phyloP scores from a whole-genome alignment of 768 basidiomycete genomes.

The Mycena chlorophos region DNA sequence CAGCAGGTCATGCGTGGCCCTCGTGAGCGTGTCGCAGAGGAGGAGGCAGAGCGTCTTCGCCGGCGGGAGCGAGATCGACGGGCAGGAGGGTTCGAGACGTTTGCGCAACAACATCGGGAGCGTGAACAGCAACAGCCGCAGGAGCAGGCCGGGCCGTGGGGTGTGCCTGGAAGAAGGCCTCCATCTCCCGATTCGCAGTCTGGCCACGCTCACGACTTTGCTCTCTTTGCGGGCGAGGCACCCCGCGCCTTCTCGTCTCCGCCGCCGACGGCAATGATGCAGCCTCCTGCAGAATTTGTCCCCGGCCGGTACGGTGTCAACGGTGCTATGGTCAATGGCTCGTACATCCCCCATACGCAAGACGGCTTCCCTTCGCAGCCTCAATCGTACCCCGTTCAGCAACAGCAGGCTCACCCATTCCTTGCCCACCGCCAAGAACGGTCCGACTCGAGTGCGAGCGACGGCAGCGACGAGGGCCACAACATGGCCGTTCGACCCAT shows the following conservation, averaged over 20 bases:
- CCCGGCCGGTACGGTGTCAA: conserved; percentile 2
- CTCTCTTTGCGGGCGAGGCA: conserved; percentile 15
- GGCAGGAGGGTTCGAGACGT: conserved; percentile 13
- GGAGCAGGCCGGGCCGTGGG: neutral
- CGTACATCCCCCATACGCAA: neutral
- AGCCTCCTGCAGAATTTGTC: conserved; percentile 1
- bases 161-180: neutral
- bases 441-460: conserved; percentile 15
- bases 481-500: no score
- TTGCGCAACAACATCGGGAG: neutral
- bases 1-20: conserved; percentile 45
- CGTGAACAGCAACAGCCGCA: neutral
- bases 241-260: conserved; percentile 22
- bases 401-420: conserved; percentile 2
- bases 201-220: neutral
- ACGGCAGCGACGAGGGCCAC: conserved; percentile 1
- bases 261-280: conserved; percentile 11
- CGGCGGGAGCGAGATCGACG: conserved; percentile 54
- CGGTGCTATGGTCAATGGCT: neutral
- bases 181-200: conserved; percentile 4
- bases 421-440: conserved; percentile 10
- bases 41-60: conserved; percentile 51
- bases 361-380: neutral
- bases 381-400: conserved; percentile 1
- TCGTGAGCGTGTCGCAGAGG: conserved; percentile 64